Evolutionary conservation across 495 filamentous ascomycete genomes (phyloP), one percentile per base, ranked within the genome.

Genomic region (Jackrogersella minutella): DNA sequence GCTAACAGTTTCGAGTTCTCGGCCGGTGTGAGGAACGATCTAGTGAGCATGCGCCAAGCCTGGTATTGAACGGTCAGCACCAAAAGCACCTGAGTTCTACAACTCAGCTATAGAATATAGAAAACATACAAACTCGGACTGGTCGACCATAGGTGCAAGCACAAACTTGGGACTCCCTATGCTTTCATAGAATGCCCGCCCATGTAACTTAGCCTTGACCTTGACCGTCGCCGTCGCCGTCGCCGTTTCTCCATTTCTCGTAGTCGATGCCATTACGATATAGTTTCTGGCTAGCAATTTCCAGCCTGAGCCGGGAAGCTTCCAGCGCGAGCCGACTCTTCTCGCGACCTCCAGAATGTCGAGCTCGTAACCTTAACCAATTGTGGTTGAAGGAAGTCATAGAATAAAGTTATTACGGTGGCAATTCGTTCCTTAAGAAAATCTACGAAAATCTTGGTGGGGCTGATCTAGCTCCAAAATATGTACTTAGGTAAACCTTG

Each of bases 131-230:
- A 97, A 96, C 80, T 99, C 96, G 3, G 93, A 97, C 73, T 97
- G 90, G 67, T 98, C 95, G 17, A 99, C 95, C 95, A 99, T 99
- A 30, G 95, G 95, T 31, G 95, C 95, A 24, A 99, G 84, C 37
- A 98, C 85, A 65, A 90, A 88, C 72, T 91, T 96, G 0, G 95
- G 95, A 57, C 89, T 92, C 10, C 96, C 95, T 56, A 99, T 86
- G 68, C 90, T 95, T 76, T 96, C 87, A 71, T 97, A 99, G 76
- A 99, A 97, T 31, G 89, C 89, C 16, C 96, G 83, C 5, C 95
- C 95, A 63, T 88, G 85, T 1, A 96, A 80, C 73, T 94, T 97
- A 57, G 75, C 68, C 67, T 75, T 79, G 34, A 54, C 26, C 51
- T 36, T 77, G 17, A 49, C 22, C 30, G 41, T 44, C 7, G 75